These are phyloP conservation scores for Dillenia turbinata DNA, from an alignment of 164 flowering plant genomes.

Conservation along the genomic window DNA sequence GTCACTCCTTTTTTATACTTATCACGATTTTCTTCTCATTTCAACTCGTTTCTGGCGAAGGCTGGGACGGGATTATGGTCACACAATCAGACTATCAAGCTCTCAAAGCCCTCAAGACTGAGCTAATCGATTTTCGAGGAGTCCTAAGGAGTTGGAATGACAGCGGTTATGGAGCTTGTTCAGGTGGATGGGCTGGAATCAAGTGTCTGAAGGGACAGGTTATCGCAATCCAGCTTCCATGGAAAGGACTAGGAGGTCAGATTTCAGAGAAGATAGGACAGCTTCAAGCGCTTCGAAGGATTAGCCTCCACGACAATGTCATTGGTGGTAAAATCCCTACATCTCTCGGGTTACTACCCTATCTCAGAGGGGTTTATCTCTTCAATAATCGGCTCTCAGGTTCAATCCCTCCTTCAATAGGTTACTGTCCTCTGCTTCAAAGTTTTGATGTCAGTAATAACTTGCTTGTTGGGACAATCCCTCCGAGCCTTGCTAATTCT, in stretches of 20 bases:
- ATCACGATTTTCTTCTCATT: slow-evolving; percentile 15
- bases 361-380: slow-evolving; percentile 73
- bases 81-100: slow-evolving; percentile 57
- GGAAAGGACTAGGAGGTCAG: slow-evolving; percentile 68
- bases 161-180: slow-evolving; percentile 56
- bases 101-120: slow-evolving; percentile 52
- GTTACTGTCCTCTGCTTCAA: slow-evolving; percentile 50
- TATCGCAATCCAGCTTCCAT: slow-evolving; percentile 83
- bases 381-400: slow-evolving; percentile 89
- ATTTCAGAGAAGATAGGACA: slow-evolving; percentile 71
- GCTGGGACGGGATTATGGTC: slow-evolving; percentile 46
- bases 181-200: slow-evolving; percentile 85
- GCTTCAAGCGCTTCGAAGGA: slow-evolving; percentile 55
- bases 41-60: slow-evolving; percentile 23
- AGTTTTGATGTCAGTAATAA: slow-evolving; percentile 77
- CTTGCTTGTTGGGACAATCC: slow-evolving; percentile 59
- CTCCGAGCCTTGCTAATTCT: slow-evolving; percentile 53
- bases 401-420: slow-evolving; percentile 67
- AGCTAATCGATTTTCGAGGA: slow-evolving; percentile 45
- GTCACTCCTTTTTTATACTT: slow-evolving; percentile 17
- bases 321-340: slow-evolving; percentile 61
- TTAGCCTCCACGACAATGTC: slow-evolving; percentile 79
- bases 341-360: slow-evolving; percentile 62
- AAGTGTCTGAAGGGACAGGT: slow-evolving; percentile 78
- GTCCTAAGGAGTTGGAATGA: slow-evolving; percentile 73